phyloP scores from a whole-genome alignment of 2,329 filamentous ascomycete species.

The Botrytis porri region DNA sequence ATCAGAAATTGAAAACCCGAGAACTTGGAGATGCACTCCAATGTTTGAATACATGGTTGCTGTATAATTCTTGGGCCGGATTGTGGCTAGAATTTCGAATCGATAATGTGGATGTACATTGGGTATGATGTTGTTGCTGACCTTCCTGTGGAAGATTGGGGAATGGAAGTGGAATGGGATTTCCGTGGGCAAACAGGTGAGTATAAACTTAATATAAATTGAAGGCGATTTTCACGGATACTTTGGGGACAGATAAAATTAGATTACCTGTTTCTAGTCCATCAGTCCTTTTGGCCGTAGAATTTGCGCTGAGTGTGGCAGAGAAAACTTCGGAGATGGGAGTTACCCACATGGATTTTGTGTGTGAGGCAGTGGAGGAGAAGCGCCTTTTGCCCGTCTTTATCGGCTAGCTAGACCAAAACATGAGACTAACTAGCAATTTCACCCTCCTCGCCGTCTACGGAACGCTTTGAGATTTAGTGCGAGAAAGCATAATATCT shows the following conservation, averaged over 20 bases:
- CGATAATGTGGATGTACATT: constrained; percentile 37
- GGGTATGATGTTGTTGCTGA: constrained; percentile 43
- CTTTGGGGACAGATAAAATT: background rate
- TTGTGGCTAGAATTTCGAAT: constrained; percentile 32
- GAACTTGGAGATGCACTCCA: constrained; percentile 35
- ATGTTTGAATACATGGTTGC: constrained; percentile 24
- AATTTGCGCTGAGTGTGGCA: background rate
- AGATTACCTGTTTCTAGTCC: background rate
- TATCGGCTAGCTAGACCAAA: background rate
- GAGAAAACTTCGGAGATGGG: background rate
- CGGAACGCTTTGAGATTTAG: background rate
- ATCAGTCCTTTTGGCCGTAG: background rate
- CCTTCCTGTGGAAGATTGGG: constrained; percentile 43
- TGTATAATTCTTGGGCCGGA: constrained; percentile 34
- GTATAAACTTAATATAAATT: constrained; percentile 31
- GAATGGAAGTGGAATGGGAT: constrained; percentile 34
- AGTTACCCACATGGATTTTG: background rate
- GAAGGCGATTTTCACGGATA: background rate
- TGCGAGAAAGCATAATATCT: background rate
- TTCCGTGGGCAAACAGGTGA: constrained; percentile 37
- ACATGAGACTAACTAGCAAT: background rate
- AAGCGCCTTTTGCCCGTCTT: background rate
- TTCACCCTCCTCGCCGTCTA: background rate
- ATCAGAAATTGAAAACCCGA: constrained; percentile 38
- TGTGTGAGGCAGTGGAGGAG: background rate